phyloP scores from a whole-genome alignment of 306 rosid species.

The Mucuna pruriens region DNA sequence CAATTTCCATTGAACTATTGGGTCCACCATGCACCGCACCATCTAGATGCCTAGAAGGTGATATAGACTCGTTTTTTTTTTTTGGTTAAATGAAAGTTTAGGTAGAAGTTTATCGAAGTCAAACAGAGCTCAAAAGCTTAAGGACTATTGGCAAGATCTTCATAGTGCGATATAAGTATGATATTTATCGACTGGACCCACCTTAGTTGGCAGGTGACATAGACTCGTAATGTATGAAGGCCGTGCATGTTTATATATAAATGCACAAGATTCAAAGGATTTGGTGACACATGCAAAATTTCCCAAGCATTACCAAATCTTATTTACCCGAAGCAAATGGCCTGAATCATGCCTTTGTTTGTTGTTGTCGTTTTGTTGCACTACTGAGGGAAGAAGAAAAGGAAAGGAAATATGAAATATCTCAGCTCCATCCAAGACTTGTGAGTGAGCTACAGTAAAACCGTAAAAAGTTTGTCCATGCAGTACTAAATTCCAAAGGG shows the following conservation, averaged over 20 bases:
- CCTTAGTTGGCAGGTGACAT: too few relatives aligned
- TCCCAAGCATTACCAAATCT: conserved; percentile 29
- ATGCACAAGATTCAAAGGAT: conserved; percentile 22
- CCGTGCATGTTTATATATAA: conserved; percentile 19
- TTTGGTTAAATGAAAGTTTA: too few relatives aligned
- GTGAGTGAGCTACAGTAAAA: conserved; percentile 40
- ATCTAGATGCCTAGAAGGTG: not conserved
- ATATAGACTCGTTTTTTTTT: not conserved
- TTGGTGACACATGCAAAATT: conserved; percentile 41
- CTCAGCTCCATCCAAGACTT: not conserved
- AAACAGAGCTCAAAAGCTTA: too few relatives aligned
- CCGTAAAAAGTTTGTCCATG: conserved; percentile 40
- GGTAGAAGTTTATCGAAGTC: too few relatives aligned
- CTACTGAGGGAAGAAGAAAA: not conserved
- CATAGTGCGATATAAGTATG: too few relatives aligned
- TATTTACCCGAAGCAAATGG: conserved; percentile 21
- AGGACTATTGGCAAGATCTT: too few relatives aligned
- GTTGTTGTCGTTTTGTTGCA: conserved; percentile 36
- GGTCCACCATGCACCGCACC: conserved; percentile 34
- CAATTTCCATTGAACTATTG: conserved; percentile 38
- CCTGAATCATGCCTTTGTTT: conserved; percentile 32
- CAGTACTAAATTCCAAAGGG: conserved; percentile 47
- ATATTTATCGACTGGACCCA: too few relatives aligned
- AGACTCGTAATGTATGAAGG: conserved; percentile 1
- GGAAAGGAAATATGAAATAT: not conserved